Evolutionary conservation across 805 yeast genomes (phyloP), one percentile per base, ranked within the genome.

Genomic region (Candida chauliodis): DNA sequence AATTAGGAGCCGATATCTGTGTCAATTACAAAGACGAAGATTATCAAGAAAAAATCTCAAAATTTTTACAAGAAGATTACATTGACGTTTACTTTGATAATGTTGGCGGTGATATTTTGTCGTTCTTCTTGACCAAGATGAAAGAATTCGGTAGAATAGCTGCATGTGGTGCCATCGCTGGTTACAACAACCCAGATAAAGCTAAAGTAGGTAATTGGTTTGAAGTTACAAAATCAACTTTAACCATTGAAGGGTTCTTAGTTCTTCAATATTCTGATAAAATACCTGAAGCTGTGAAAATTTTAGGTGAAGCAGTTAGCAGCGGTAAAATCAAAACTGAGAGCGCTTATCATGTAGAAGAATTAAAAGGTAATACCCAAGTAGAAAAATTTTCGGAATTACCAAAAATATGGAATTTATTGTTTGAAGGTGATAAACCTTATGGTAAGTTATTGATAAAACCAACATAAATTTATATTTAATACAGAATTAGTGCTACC

Each of bases 151-250:
- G 77, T 81, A 30, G 52, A 29, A 29, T 81, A 30, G 52, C 79
- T 37, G 79, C 77, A n/a, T 77, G 84, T 59, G 87, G 87, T 44
- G 68, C 79, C 11, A 77, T 81, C 43, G 59, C 84, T 26, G 75
- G 76, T 37, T 80, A 79, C 55, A 75, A 75, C 78, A 49, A 71
- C 71, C 43, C 44, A 47, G 11, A 50, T 49, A 11, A 60, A 62
- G 49, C 55, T 14, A 58, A 51, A 1, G 64, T 76, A 49, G 54
- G 56, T 25, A 64, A 59, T 38, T 74, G 75, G 63, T 42, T 55
- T 9, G 44, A 58, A 35, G 69, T 80, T 26, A 66, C 78, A 44
- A 59, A 66, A 28, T 75, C 68, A 51, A 68, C 84, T 51, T 55
- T 81, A 37, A 63, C 60, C 0, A 65, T 78, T 22, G 63, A 60